Conservation (phyloP, 2,329 filamentous ascomycete genomes). For the Aureobasidium sp. region DNA sequence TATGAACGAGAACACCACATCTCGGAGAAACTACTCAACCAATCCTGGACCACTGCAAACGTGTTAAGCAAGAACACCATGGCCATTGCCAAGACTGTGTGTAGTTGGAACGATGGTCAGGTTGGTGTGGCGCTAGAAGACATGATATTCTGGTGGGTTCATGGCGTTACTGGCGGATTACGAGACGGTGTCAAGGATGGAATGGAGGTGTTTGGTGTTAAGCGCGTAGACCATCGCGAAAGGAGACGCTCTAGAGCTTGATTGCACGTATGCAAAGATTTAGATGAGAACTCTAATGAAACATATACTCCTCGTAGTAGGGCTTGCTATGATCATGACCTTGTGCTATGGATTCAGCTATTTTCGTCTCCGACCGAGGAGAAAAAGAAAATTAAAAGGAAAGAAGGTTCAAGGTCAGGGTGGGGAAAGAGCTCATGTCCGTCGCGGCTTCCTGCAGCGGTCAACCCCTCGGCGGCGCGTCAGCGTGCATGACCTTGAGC, state of each 20-base stretch:
- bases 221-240: not conserved
- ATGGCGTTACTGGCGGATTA: slow-evolving; percentile 59
- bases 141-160: slow-evolving; percentile 53
- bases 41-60: slow-evolving; percentile 48
- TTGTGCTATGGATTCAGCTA: too few relatives aligned
- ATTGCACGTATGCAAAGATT: not conserved
- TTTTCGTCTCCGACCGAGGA: too few relatives aligned
- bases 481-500: slow-evolving; percentile 1
- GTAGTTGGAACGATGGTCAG: slow-evolving; percentile 56
- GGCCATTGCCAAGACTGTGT: slow-evolving; percentile 48
- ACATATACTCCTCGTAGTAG: not conserved
- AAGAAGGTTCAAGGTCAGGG: not conserved
- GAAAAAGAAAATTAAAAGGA: too few relatives aligned
- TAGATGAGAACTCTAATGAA: not conserved
- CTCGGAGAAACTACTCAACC: slow-evolving; percentile 50
- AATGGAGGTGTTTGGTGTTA: slow-evolving; percentile 39
- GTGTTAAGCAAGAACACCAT: slow-evolving; percentile 47
- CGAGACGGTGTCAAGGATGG: slow-evolving; percentile 57
- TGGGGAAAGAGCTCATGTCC: not conserved
- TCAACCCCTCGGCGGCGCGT: slow-evolving; percentile 3
- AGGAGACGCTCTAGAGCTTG: not conserved
- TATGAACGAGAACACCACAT: slow-evolving; percentile 63
- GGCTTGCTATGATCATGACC: too few relatives aligned
- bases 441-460: slow-evolving; percentile 1
- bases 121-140: slow-evolving; percentile 54